phyloP scores from a whole-genome alignment of 371 early-diverging fungal species.

The Syncephalastrum contaminatum region DNA sequence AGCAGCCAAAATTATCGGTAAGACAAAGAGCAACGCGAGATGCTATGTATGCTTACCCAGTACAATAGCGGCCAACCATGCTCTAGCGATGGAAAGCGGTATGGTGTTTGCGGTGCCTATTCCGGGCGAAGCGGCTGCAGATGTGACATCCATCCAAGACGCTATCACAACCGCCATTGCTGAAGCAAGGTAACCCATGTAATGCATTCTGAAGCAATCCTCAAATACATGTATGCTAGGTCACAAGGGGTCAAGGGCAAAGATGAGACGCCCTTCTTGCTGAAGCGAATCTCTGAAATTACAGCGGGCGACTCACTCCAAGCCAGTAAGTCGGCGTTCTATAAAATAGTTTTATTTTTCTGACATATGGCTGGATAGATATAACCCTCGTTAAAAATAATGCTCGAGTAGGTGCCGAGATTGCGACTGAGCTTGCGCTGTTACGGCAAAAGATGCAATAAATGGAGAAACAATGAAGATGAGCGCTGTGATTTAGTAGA shows the following conservation, averaged over 20 bases:
- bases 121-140: constrained; percentile 66
- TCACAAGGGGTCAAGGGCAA: constrained; percentile 70
- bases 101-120: constrained; percentile 91
- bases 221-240: constrained; percentile 21
- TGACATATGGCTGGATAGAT: constrained; percentile 40
- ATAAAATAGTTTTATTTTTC: neutral
- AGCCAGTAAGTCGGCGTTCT: constrained; percentile 60
- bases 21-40: neutral
- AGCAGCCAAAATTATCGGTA: constrained; percentile 71
- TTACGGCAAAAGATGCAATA: too few relatives aligned
- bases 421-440: constrained; percentile 56
- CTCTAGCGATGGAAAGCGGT: constrained; percentile 72
- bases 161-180: constrained; percentile 72
- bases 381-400: constrained; percentile 91
- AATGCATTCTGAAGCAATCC: neutral
- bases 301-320: constrained; percentile 80
- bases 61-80: constrained; percentile 61
- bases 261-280: constrained; percentile 88
- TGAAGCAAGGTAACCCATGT: constrained; percentile 55
- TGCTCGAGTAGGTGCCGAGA: constrained; percentile 76
- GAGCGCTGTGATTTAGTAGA: too few relatives aligned
- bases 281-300: constrained; percentile 76
- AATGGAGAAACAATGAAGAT: too few relatives aligned
- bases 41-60: neutral
- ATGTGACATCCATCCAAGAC: constrained; percentile 59